A percentile compares a stretch with the other conserved stretches of the same genome.
These are phyloP conservation scores for Paraurostyla sp. DNA, from an alignment of 73 alveolate species.

Conservation along the genomic window DNA sequence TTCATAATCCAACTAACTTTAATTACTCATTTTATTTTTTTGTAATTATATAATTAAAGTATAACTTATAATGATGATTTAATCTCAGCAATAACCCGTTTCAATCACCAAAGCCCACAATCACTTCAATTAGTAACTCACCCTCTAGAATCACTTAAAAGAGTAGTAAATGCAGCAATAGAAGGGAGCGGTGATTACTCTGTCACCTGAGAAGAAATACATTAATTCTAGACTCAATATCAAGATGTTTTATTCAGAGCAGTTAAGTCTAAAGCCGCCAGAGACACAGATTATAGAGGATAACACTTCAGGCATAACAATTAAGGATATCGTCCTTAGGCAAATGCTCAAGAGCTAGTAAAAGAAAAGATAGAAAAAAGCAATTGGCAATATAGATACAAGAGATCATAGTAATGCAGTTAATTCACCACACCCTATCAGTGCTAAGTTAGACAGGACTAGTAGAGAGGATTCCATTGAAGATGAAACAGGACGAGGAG, in stretches of 20 bases:
- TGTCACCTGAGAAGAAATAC: conserved; percentile 46
- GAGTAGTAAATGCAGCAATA: not conserved
- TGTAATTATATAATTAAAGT: not conserved
- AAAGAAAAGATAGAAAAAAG: not conserved
- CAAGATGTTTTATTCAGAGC: conserved; percentile 31
- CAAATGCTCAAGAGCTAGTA: no score
- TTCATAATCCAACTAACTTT: conserved; percentile 16
- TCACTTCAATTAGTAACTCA: no score
- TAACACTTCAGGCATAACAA: not conserved
- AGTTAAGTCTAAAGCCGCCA: conserved; percentile 22
- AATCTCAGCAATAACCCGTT: not conserved
- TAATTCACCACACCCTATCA: no score
- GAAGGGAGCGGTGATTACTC: not conserved
- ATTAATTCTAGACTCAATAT: conserved; percentile 17
- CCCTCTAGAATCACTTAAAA: no score
- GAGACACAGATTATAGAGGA: not conserved
- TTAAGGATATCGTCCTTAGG: conserved; percentile 10
- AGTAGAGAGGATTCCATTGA: no score
- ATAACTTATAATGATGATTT: not conserved
- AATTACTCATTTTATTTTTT: not conserved
- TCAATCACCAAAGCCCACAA: not conserved
- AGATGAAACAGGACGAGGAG: no score
- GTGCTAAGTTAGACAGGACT: no score
- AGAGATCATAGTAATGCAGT: not conserved
- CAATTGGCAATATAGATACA: not conserved